phyloP scores from a whole-genome alignment of 768 basidiomycete genomes.

The Amanita rubescens region DNA sequence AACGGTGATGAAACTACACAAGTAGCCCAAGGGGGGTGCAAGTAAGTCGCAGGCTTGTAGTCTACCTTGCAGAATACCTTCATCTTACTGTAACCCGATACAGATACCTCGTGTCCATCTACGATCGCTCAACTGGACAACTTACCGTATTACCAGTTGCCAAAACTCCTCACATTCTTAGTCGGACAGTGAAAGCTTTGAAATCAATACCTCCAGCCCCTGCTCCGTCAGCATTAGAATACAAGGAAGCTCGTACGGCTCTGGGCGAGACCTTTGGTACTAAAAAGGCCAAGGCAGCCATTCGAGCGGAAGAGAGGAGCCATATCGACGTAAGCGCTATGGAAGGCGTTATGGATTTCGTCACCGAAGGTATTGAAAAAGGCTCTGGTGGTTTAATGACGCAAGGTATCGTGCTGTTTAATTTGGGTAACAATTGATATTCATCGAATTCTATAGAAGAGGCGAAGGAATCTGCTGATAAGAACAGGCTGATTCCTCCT shows the following conservation, averaged over 20 bases:
- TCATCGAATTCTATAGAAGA: constrained; percentile 39
- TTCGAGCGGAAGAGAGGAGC: constrained; percentile 82
- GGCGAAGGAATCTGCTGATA: constrained; percentile 55
- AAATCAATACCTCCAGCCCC: constrained; percentile 52
- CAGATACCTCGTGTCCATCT: constrained; percentile 81
- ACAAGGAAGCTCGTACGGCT: constrained; percentile 58
- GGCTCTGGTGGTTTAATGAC: constrained; percentile 65
- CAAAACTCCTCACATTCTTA: constrained; percentile 58
- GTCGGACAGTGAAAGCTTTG: constrained; percentile 77
- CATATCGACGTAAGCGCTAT: constrained; percentile 85
- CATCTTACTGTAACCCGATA: constrained; percentile 3
- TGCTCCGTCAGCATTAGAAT: constrained; percentile 44
- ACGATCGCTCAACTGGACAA: constrained; percentile 68
- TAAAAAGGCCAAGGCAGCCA: constrained; percentile 84
- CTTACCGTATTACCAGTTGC: constrained; percentile 62
- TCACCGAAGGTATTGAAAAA: constrained; percentile 78
- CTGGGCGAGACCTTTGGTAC: constrained; percentile 93
- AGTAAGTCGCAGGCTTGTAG: constrained; percentile 35
- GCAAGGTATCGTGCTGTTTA: constrained; percentile 39
- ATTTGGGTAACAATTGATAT: not conserved
- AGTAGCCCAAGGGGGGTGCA: constrained; percentile 53
- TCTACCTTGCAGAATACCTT: not conserved
- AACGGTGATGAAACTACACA: constrained; percentile 44
- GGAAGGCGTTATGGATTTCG: constrained; percentile 71
- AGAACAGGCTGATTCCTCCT: constrained; percentile 66